These are phyloP conservation scores for Fusarium sp. DNA, from an alignment of 2,329 filamentous ascomycete genomes.

Conservation along the genomic window DNA sequence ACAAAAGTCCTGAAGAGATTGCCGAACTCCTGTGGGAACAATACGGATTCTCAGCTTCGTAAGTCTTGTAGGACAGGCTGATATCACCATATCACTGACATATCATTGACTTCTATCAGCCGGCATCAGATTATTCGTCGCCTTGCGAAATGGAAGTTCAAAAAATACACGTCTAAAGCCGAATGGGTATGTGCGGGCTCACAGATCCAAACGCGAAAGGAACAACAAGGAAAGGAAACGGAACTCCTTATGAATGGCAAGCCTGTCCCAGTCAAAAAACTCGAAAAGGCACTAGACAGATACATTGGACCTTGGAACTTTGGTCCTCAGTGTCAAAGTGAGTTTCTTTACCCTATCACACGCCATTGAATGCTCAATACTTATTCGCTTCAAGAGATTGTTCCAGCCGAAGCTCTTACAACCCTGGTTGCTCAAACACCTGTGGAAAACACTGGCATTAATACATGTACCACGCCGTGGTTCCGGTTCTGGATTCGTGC, in stretches of 20 bases:
- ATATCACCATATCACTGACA: too few relatives aligned
- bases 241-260: constrained; percentile 4
- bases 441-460: neutral
- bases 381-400: neutral
- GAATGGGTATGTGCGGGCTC: neutral
- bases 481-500: neutral
- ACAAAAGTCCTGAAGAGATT: neutral
- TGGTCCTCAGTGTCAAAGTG: neutral
- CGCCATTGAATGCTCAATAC: neutral
- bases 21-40: neutral
- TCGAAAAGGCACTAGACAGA: constrained; percentile 7
- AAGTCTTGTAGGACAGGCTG: neutral
- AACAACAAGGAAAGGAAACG: neutral
- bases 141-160: constrained; percentile 4
- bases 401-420: neutral
- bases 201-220: neutral
- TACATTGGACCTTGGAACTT: neutral
- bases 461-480: neutral
- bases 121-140: constrained; percentile 8
- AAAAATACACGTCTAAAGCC: neutral
- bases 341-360: neutral
- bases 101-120: neutral
- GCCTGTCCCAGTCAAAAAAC: neutral
- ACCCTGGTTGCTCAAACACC: neutral
- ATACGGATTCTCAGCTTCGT: neutral